Evolutionary conservation across 2,329 filamentous ascomycete species (phyloP).

Genomic region (Anthostomella pinea): DNA sequence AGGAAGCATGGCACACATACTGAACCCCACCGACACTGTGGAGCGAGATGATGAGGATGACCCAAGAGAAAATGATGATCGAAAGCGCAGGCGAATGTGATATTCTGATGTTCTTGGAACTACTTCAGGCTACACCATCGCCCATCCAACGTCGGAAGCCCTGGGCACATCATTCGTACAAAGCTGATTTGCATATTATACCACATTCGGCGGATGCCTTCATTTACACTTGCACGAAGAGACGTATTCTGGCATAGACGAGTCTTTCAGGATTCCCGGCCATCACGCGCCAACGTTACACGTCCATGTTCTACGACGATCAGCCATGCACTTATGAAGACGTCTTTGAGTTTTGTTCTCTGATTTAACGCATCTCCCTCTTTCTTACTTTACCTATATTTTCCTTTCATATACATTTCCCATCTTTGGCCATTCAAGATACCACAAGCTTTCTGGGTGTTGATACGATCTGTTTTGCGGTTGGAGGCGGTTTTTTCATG

Average conservation of each 20-base stretch:
- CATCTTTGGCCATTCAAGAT: too few relatives aligned
- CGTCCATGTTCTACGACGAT: slow-evolving; percentile 16
- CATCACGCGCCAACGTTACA: slow-evolving; percentile 12
- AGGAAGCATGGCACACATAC: slow-evolving; percentile 61
- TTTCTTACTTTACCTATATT: slow-evolving; percentile 23
- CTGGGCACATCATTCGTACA: slow-evolving; percentile 14
- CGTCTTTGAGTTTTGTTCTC: slow-evolving; percentile 9
- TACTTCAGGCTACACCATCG: not conserved
- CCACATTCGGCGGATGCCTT: slow-evolving; percentile 18
- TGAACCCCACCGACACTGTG: slow-evolving; percentile 57
- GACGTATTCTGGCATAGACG: slow-evolving; percentile 20
- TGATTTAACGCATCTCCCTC: too few relatives aligned
- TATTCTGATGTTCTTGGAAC: slow-evolving; percentile 3
- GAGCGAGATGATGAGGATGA: slow-evolving; percentile 57
- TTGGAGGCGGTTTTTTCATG: too few relatives aligned
- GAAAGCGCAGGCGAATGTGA: slow-evolving; percentile 60
- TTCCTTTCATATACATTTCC: slow-evolving; percentile 30
- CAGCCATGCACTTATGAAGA: slow-evolving; percentile 18
- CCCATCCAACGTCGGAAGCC: slow-evolving; percentile 11
- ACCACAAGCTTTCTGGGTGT: too few relatives aligned
- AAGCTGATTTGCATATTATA: slow-evolving; percentile 12
- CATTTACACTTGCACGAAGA: slow-evolving; percentile 18
- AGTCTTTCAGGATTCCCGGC: slow-evolving; percentile 21
- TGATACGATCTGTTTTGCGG: too few relatives aligned
- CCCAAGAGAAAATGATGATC: slow-evolving; percentile 53